Evolutionary conservation across 441 rosid species (phyloP).

Genomic region (Mallotus repandus): DNA sequence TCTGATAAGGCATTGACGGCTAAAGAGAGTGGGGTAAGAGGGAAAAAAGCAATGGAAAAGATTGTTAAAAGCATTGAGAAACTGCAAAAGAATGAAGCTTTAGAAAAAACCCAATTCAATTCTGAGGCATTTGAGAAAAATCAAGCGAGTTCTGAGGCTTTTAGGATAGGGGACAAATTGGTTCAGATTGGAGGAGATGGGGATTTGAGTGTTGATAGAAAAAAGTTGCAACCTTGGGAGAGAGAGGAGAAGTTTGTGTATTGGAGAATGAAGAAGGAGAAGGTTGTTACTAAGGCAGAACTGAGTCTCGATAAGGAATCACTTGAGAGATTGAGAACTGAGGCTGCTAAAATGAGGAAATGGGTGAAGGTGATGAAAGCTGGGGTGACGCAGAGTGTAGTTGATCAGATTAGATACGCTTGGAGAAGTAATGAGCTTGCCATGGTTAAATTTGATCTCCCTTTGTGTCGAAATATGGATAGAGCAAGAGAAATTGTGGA

Average conservation of each 20-base stretch:
- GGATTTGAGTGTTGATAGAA: constrained; percentile 23
- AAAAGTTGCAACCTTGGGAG: constrained; percentile 65
- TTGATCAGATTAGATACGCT: constrained; percentile 48
- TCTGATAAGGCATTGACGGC: constrained; percentile 55
- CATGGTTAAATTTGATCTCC: constrained; percentile 70
- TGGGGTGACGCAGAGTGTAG: constrained; percentile 67
- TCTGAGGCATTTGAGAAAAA: constrained; percentile 24
- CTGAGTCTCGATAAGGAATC: constrained; percentile 48
- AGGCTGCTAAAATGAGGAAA: constrained; percentile 55
- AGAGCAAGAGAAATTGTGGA: constrained; percentile 81
- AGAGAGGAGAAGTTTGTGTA: constrained; percentile 49
- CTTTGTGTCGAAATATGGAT: constrained; percentile 75
- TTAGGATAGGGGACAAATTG: constrained; percentile 34
- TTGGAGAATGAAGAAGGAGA: constrained; percentile 61
- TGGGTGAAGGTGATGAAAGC: constrained; percentile 90
- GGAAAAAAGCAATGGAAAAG: constrained; percentile 58
- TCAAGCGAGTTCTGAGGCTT: constrained; percentile 20
- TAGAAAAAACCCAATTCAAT: constrained; percentile 21
- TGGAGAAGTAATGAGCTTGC: constrained; percentile 69
- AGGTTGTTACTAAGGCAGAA: constrained; percentile 48
- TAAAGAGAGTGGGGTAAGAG: constrained; percentile 67
- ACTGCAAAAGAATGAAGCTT: constrained; percentile 33
- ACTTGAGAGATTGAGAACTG: constrained; percentile 55
- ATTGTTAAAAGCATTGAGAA: constrained; percentile 47
- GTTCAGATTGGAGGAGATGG: constrained; percentile 27